A percentile compares a stretch with the other conserved stretches of the same genome.
These are phyloP conservation scores for Acacia concinna DNA, from an alignment of 331 rosid species.

Conservation along the genomic window DNA sequence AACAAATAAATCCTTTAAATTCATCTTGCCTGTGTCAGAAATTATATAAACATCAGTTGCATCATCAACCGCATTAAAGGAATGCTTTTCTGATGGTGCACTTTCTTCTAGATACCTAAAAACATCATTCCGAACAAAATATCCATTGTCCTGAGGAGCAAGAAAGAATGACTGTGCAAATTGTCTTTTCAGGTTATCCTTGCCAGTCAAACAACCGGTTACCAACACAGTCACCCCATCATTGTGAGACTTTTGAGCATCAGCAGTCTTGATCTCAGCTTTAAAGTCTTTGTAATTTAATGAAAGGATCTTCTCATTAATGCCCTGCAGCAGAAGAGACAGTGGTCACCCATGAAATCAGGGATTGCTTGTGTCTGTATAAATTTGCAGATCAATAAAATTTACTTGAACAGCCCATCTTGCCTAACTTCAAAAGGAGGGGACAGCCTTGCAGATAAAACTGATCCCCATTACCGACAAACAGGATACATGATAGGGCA, in stretches of 20 bases:
- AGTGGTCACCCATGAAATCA: background rate
- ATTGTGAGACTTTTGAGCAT: constrained; percentile 62
- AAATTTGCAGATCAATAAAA: constrained; percentile 19
- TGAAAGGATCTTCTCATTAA: constrained; percentile 69
- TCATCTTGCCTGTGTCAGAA: constrained; percentile 54
- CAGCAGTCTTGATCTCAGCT: constrained; percentile 75
- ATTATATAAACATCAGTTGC: constrained; percentile 30
- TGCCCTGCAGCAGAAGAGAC: constrained; percentile 49
- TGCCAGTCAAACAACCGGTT: constrained; percentile 74
- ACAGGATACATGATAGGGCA: background rate
- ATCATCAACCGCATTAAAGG: constrained; percentile 42
- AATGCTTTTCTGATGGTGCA: constrained; percentile 41
- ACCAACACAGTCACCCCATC: constrained; percentile 75
- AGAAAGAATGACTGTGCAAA: constrained; percentile 75
- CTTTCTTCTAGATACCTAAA: constrained; percentile 63
- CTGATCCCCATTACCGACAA: background rate
- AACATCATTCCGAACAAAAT: constrained; percentile 73
- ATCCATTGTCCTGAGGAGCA: constrained; percentile 80
- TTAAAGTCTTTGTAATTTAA: constrained; percentile 54
- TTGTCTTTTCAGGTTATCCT: constrained; percentile 63
- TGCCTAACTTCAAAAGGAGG: background rate
- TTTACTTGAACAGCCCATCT: constrained; percentile 4
- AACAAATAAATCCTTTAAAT: background rate
- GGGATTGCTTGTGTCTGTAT: constrained; percentile 8
- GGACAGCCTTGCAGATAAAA: background rate